These are phyloP conservation scores for Termitomyces sp. DNA, from an alignment of 768 basidiomycete genomes.

Conservation along the genomic window DNA sequence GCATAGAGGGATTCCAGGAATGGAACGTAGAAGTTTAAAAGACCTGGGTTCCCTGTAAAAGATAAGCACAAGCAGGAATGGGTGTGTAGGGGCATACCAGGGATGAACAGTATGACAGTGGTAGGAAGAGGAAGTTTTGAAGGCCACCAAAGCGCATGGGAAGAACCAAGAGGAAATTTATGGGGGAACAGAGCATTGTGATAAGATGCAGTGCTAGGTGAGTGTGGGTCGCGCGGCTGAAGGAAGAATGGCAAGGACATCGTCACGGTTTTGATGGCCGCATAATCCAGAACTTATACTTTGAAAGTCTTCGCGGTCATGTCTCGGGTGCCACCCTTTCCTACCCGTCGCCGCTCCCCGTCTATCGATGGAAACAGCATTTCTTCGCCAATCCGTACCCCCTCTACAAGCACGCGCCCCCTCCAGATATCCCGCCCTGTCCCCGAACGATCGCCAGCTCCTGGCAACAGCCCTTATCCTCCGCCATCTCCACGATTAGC, in stretches of 20 bases:
- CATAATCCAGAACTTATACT: not conserved
- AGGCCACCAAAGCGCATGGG: constrained; percentile 53
- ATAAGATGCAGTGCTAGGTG: constrained; percentile 1
- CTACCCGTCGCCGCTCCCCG: constrained; percentile 47
- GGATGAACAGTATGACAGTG: constrained; percentile 42
- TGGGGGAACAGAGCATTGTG: constrained; percentile 34
- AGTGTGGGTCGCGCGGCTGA: constrained; percentile 10
- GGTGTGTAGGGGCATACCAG: constrained; percentile 25
- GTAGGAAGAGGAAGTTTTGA: constrained; percentile 23
- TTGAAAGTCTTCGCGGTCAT: constrained; percentile 24
- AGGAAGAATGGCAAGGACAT: constrained; percentile 29
- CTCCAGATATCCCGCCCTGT: constrained; percentile 53
- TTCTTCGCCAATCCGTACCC: constrained; percentile 30
- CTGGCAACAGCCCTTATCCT: constrained; percentile 33
- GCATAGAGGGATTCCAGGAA: constrained; percentile 53
- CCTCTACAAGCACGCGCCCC: constrained; percentile 39
- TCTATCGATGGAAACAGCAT: constrained; percentile 33
- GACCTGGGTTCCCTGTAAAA: constrained; percentile 46
- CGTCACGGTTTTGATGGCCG: constrained; percentile 5
- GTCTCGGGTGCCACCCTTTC: constrained; percentile 57
- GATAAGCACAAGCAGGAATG: not conserved
- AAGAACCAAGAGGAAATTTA: constrained; percentile 28
- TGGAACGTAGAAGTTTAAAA: constrained; percentile 60
- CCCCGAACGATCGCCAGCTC: constrained; percentile 48
- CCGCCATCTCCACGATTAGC: constrained; percentile 31